Conservation (phyloP, 495 filamentous ascomycete species). For the Hypoxylon lienhwacheense region DNA sequence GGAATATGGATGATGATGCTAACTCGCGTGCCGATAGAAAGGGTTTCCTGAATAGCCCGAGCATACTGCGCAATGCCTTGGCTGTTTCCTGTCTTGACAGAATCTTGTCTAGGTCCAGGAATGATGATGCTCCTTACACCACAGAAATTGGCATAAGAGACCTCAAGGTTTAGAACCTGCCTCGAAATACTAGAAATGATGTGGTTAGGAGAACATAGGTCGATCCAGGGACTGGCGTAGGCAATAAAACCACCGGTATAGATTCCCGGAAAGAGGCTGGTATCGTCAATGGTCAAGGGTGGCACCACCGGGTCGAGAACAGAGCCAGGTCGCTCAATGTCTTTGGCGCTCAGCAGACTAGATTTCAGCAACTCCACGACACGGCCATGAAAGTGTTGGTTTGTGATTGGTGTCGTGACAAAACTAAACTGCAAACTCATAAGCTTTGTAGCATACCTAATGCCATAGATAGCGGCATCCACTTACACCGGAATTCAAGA, state of each 20-base stretch:
- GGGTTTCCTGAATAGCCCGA: slow-evolving; percentile 76
- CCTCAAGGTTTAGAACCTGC: slow-evolving; percentile 85
- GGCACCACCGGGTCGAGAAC: slow-evolving; percentile 59
- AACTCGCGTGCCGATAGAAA: slow-evolving; percentile 71
- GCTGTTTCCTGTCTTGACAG: slow-evolving; percentile 40
- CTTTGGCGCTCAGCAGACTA: slow-evolving; percentile 48
- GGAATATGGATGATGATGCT: slow-evolving; percentile 79
- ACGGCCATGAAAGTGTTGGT: slow-evolving; percentile 73
- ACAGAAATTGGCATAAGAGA: slow-evolving; percentile 93
- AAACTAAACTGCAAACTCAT: slow-evolving; percentile 76
- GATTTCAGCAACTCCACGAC: slow-evolving; percentile 66
- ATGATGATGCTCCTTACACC: slow-evolving; percentile 82
- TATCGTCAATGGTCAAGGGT: slow-evolving; percentile 72
- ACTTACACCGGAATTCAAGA: slow-evolving; percentile 66
- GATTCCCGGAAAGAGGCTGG: slow-evolving; percentile 69
- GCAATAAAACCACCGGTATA: slow-evolving; percentile 71
- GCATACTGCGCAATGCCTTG: slow-evolving; percentile 69
- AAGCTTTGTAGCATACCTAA: slow-evolving; percentile 2
- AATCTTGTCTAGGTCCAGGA: slow-evolving; percentile 66
- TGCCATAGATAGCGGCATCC: background rate
- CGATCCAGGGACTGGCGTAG: slow-evolving; percentile 84
- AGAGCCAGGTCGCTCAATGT: slow-evolving; percentile 25
- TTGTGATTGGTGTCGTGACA: slow-evolving; percentile 88
- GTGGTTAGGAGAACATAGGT: slow-evolving; percentile 81
- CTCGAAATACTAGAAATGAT: slow-evolving; percentile 78